A percentile compares a stretch with the other conserved stretches of the same genome.
Evolutionary conservation across 2,329 filamentous ascomycete genomes (phyloP).

Genomic region (Aspergillus cejpii): DNA sequence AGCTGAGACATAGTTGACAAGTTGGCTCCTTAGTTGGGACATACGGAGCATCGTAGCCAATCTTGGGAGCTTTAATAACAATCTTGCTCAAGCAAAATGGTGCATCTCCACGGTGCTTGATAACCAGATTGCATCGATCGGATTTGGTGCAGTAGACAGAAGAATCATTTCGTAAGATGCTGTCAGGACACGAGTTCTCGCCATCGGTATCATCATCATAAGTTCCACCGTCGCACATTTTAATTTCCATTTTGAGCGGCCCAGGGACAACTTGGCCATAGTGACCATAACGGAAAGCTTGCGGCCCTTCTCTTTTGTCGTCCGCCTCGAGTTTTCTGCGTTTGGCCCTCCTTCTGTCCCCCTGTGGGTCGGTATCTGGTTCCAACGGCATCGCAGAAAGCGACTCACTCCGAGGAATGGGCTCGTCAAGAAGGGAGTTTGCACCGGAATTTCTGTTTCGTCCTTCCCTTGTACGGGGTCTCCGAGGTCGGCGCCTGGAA

Average conservation of each 20-base stretch:
- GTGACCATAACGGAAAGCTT: conserved; percentile 69
- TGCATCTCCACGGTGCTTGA: conserved; percentile 72
- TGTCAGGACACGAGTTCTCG: conserved; percentile 61
- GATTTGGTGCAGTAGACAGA: conserved; percentile 87
- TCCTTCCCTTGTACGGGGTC: conserved; percentile 14
- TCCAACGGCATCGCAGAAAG: conserved; percentile 25
- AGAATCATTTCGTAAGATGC: conserved; percentile 73
- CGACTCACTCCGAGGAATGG: conserved; percentile 21
- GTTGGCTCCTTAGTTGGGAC: conserved; percentile 34
- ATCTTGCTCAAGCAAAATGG: conserved; percentile 80
- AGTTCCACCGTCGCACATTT: conserved; percentile 78
- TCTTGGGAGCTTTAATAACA: conserved; percentile 75
- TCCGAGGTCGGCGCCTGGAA: conserved; percentile 18
- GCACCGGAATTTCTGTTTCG: conserved; percentile 15
- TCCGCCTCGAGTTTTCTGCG: conserved; percentile 65
- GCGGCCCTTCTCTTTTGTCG: conserved; percentile 42
- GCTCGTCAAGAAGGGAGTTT: conserved; percentile 22
- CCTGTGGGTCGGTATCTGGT: conserved; percentile 19
- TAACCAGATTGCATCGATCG: conserved; percentile 78
- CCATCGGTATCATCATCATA: conserved; percentile 46
- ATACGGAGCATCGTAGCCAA: conserved; percentile 80
- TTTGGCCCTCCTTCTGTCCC: conserved; percentile 51
- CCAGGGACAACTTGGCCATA: conserved; percentile 84
- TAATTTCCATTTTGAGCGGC: conserved; percentile 74
- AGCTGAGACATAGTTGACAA: conserved; percentile 19